Base-by-base conservation (phyloP, 2,329 filamentous ascomycete species). In the Raffaelea ambrosiae region DNA sequence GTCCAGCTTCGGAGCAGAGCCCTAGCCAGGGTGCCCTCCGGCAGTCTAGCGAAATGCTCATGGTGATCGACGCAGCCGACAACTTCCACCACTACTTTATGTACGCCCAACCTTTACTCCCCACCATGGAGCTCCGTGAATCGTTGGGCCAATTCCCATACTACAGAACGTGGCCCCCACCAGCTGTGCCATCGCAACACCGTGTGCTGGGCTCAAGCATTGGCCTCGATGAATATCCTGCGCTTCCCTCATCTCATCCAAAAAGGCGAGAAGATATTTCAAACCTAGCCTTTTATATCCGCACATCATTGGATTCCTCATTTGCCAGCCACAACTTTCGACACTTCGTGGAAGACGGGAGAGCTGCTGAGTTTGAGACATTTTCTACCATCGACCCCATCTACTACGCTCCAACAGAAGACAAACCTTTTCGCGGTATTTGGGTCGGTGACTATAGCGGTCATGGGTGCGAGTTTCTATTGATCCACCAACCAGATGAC, bases 361-460 rank as follows among this genome's bases (percentile, higher is more conserved):
- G 11, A n/a, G 18, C 42, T 5, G 26, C 7, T 29, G 26, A 29
- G 13, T 57, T 81, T 38, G 64, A 80, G 57, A 88, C 85, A 0
- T 84, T 77, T 53, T 70, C 79, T 8, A 94, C 89, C 0, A 69
- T 97, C 2, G 81, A 88, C 40, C 77, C 81, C 3, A 68, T 68
- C 3, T 65, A 84, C n/a, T 96, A 95, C 61, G 93, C 81, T 0
- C 88, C 91, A 0, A 95, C 89, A 0, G 62, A 68, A 10, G 73
- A 82, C 47, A 91, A 89, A 61, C 90, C 89, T 0, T 96, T 83
- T 71, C 81, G 88, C 53, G 91, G 91, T 0, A 88, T 98, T 26
- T 97, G 88, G 86, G 84, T 89, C 16, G 90, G 90, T 1, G 90
- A 96, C 61, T 96, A 95, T 59, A 84, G 81, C 22, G 81, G 79